Percentiles rank a stretch among this genome's conserved stretches.
Conservation (phyloP, 225 moss, liverwort and hornwort genomes). For the Pleurozium schreberi region DNA sequence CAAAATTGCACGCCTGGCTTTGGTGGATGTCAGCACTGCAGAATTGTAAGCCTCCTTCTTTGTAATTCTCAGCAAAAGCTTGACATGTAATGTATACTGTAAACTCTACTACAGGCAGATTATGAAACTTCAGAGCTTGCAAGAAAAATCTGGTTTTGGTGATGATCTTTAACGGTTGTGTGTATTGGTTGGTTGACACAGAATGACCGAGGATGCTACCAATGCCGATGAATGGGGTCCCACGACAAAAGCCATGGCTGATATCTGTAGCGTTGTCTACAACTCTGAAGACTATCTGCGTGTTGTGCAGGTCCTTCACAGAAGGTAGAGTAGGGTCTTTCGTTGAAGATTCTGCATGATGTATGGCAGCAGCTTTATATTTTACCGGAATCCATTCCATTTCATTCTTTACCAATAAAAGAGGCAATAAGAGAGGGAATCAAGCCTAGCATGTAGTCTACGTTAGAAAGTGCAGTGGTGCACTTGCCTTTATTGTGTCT, state of each 20-base stretch:
- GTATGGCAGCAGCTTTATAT: neutral
- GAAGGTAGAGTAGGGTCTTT: neutral
- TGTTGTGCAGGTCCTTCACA: slow-evolving; percentile 36
- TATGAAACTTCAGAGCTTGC: neutral
- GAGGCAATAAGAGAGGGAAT: neutral
- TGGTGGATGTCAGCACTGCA: slow-evolving; percentile 32
- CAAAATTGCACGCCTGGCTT: slow-evolving; percentile 34
- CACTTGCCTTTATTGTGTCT: neutral
- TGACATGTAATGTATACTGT: no score
- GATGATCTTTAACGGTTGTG: neutral
- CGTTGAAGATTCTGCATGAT: neutral
- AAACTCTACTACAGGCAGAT: no score
- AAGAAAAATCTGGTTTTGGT: neutral
- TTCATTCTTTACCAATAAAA: neutral
- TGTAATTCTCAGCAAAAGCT: no score
- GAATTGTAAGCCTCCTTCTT: slow-evolving; percentile 25
- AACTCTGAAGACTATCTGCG: slow-evolving; percentile 38
- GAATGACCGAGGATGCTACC: slow-evolving; percentile 53
- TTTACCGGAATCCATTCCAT: neutral
- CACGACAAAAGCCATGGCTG: slow-evolving; percentile 31
- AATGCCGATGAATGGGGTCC: slow-evolving; percentile 55
- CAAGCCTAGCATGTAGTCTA: neutral
- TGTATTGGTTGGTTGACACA: neutral
- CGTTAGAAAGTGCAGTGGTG: neutral
- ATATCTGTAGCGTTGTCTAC: slow-evolving; percentile 11